These are phyloP conservation scores for Auricularia cornea DNA, from an alignment of 768 basidiomycete genomes.

Conservation along the genomic window DNA sequence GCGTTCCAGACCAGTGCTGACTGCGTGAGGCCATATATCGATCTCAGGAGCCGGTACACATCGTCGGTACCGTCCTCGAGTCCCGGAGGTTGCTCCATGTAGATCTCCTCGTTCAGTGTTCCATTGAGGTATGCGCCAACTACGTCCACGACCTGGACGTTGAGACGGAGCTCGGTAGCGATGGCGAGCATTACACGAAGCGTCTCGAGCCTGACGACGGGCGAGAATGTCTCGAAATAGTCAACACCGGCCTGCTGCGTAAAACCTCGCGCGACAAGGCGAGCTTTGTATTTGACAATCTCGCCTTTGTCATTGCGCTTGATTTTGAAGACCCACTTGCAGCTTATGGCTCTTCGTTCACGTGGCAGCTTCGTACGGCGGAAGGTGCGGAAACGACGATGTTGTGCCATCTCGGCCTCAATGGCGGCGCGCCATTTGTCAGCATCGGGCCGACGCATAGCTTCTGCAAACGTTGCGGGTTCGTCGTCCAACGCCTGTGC, in stretches of 20 bases:
- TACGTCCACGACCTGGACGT: conserved; percentile 24
- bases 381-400: conserved; percentile 16
- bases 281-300: conserved; percentile 5
- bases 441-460: conserved; percentile 12
- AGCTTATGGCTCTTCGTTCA: neutral
- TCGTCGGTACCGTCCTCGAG: conserved; percentile 7
- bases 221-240: conserved; percentile 6
- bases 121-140: conserved; percentile 24
- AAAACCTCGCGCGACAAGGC: conserved; percentile 4
- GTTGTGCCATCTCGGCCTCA: conserved; percentile 14
- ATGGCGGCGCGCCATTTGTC: conserved; percentile 17
- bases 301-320: neutral
- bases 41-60: neutral
- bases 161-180: conserved; percentile 13
- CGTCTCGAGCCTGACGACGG: neutral
- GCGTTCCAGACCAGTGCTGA: conserved; percentile 7
- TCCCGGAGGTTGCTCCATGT: conserved; percentile 24
- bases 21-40: conserved; percentile 11
- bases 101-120: conserved; percentile 22
- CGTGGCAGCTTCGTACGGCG: conserved; percentile 4
- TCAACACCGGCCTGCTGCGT: conserved; percentile 1
- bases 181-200: neutral
- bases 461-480: conserved; percentile 14
- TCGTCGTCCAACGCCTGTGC: conserved; percentile 7
- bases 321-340: neutral